Conservation (phyloP, 345 rosid genomes). For the Populus nigra region DNA sequence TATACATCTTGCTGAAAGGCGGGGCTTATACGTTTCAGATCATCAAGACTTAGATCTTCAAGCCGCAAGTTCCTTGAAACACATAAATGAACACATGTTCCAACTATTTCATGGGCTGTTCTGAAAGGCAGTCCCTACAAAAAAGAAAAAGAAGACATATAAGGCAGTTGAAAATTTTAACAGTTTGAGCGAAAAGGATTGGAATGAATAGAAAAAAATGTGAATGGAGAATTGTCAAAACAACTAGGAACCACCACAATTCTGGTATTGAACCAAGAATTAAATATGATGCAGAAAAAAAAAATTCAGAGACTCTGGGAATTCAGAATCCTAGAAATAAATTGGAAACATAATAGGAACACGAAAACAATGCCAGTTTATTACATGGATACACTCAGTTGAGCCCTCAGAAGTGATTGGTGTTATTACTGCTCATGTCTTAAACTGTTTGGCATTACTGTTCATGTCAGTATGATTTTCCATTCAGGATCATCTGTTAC, state of each 20-base stretch:
- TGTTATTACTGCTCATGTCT: background rate
- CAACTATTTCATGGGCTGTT: constrained; percentile 90
- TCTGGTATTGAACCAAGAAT: background rate
- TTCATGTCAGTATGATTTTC: background rate
- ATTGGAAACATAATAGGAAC: background rate
- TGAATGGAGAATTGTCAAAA: too few relatives aligned
- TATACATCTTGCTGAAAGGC: constrained; percentile 71
- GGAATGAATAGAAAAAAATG: too few relatives aligned
- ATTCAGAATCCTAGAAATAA: background rate
- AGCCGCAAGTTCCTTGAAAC: constrained; percentile 69
- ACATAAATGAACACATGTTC: constrained; percentile 80
- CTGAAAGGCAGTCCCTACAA: constrained; percentile 85
- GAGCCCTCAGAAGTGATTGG: background rate
- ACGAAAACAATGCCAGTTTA: background rate
- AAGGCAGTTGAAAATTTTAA: background rate
- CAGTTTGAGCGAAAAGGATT: too few relatives aligned
- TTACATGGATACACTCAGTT: background rate
- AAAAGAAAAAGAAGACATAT: background rate
- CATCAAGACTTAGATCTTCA: constrained; percentile 65
- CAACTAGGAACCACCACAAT: background rate
- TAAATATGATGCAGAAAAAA: background rate
- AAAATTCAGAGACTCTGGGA: background rate
- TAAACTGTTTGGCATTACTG: too few relatives aligned
- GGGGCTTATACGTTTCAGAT: constrained; percentile 57
- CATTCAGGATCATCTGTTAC: background rate